phyloP scores from a whole-genome alignment of 257 asterid genomes.

The Solanum bulbocastanum region DNA sequence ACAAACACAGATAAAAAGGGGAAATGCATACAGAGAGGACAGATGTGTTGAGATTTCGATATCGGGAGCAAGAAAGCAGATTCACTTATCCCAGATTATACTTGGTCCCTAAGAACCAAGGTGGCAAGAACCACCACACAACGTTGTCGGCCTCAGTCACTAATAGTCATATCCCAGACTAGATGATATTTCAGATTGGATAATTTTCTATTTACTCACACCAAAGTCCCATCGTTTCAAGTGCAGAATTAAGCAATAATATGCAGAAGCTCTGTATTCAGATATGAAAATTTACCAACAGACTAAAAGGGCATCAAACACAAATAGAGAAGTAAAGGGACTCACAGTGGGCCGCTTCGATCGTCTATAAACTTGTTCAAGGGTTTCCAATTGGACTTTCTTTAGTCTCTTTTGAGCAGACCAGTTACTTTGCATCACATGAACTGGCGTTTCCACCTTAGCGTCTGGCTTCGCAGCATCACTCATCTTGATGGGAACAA shows the following conservation, averaged over 20 bases:
- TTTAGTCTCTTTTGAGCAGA: constrained; percentile 77
- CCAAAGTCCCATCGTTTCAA: not conserved
- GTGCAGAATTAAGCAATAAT: not conserved
- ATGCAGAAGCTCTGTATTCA: not conserved
- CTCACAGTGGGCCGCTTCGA: constrained; percentile 97
- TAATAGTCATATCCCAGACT: not conserved
- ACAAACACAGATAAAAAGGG: not conserved
- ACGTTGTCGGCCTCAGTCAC: not conserved
- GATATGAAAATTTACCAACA: not conserved
- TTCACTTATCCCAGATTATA: not conserved
- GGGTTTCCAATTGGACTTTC: constrained; percentile 76
- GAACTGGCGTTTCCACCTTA: constrained; percentile 52
- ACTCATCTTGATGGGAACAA: constrained; percentile 23
- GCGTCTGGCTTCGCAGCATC: constrained; percentile 20
- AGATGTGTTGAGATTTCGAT: not conserved
- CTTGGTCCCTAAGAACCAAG: not conserved
- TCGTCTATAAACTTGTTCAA: constrained; percentile 60
- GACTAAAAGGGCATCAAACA: not conserved
- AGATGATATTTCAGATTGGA: not conserved
- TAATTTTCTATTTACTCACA: not conserved
- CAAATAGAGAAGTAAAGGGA: not conserved
- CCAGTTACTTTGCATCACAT: constrained; percentile 76
- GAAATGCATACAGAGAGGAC: not conserved
- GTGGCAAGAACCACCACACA: not conserved
- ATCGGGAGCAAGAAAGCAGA: not conserved